Base-by-base conservation (phyloP, 345 rosid genomes). In the Citrus sp. region DNA sequence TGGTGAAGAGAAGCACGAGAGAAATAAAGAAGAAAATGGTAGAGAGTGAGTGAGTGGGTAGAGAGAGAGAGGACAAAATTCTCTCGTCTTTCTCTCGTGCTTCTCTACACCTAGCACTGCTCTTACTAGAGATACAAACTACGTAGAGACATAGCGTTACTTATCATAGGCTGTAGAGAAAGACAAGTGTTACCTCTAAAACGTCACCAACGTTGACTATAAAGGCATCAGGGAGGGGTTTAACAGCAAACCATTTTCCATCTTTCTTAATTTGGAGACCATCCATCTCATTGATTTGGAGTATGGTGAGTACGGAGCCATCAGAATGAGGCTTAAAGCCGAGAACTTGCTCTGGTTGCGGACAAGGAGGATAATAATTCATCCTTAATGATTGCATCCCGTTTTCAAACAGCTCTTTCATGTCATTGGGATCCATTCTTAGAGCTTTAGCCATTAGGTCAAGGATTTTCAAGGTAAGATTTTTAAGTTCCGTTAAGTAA, bases 341-440 rank as follows among this genome's bases (percentile, higher is more conserved):
- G 0, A 82, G 77, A 19, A 86, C 84, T n/a, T 72, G 72, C 54
- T 89, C 83, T 1, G 96, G 92, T 5, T 89, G 77, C 0, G 96
- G 96, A 70, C 92, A 90, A 2, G 89, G 87, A 0, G 96, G 94
- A 34, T 90, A 92, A 76, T 85, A 92, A 68, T 89, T 92, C 74
- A 90, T 86, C 77, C 90, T 89, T 77, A 92, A 65, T 25, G 68
- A 40, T 74, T 86, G 89, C 70, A 38, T n/a, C n/a, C 83, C 90
- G 78, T 81, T 82, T 78, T 73, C 80, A 77, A 79, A 84, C 27
- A 75, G 12, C 35, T 72, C 81, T 75, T 51, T 61, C 22, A 77
- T 56, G 2, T 77, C 73, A 27, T 56, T 58, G 10, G 70, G 38
- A 4, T 55, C 58, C 66, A 77, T 77, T 27, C 66, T 14, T 38